Percentiles rank a stretch among this genome's conserved stretches.
These are phyloP conservation scores for Cornus florida DNA, from an alignment of 148 eudicot genomes.

Conservation along the genomic window DNA sequence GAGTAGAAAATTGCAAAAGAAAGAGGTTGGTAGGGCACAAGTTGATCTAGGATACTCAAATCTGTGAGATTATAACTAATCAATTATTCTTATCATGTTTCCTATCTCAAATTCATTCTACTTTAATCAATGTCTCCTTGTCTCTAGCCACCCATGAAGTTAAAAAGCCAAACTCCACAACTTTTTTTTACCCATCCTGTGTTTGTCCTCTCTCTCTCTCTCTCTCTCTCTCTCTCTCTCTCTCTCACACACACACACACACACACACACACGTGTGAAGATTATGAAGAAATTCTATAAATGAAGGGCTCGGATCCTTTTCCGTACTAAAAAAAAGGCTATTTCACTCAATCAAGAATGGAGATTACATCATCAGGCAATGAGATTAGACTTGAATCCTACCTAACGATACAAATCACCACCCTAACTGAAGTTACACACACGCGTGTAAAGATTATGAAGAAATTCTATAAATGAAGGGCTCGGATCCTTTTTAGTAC, in stretches of 20 bases:
- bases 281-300: too few relatives aligned
- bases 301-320: too few relatives aligned
- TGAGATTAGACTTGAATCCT: too few relatives aligned
- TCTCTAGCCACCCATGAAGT: conserved; percentile 3
- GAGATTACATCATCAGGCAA: too few relatives aligned
- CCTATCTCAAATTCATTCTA: conserved; percentile 26
- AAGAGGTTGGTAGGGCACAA: conserved; percentile 29
- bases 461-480: too few relatives aligned
- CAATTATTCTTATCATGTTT: conserved; percentile 41
- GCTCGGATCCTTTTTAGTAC: too few relatives aligned
- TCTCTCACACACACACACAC: background rate
- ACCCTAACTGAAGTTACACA: background rate
- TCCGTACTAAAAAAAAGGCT: too few relatives aligned
- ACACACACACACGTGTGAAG: background rate
- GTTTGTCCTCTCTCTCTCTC: background rate
- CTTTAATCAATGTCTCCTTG: conserved; percentile 34
- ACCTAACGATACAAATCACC: too few relatives aligned
- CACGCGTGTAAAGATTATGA: background rate
- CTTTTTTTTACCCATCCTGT: background rate
- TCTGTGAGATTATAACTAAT: conserved; percentile 22
- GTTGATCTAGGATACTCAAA: conserved; percentile 23
- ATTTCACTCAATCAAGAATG: too few relatives aligned
- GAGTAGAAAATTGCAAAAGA: conserved; percentile 3
- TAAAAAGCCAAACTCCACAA: background rate
- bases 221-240: background rate